Evolutionary conservation across 2,329 filamentous ascomycete genomes (phyloP).

Genomic region (Trichoderma simmonsii): DNA sequence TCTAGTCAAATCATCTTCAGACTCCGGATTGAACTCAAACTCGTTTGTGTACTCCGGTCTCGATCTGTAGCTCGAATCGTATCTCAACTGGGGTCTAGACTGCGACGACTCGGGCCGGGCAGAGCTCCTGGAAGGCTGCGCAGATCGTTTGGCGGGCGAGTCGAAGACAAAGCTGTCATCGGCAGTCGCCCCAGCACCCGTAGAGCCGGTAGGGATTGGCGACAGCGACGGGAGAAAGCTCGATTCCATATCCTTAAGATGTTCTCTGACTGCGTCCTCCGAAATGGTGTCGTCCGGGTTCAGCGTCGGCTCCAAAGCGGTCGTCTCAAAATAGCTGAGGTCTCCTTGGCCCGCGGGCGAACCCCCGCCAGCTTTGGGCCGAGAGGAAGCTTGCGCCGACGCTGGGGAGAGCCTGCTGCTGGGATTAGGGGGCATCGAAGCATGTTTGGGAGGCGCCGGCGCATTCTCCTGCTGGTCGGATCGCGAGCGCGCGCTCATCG

Average conservation of each 20-base stretch:
- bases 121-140: conserved; percentile 1
- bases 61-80: conserved; percentile 21
- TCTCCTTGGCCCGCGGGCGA: conserved; percentile 26
- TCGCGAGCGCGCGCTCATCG: conserved; percentile 1
- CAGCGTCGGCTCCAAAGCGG: conserved; percentile 35
- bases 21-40: conserved; percentile 15
- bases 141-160: conserved; percentile 34
- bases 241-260: conserved; percentile 62
- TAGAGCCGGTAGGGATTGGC: conserved; percentile 48
- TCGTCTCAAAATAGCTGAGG: conserved; percentile 43
- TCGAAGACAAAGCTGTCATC: conserved; percentile 63
- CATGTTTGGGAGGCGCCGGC: conserved; percentile 11
- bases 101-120: not conserved
- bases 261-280: conserved; percentile 52
- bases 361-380: not conserved
- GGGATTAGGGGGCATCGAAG: not conserved
- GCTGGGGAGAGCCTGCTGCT: conserved; percentile 2
- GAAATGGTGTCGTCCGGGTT: conserved; percentile 46
- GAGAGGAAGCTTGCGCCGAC: conserved; percentile 1
- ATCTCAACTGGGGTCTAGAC: not conserved
- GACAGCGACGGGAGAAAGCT: conserved; percentile 60
- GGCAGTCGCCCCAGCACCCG: conserved; percentile 38
- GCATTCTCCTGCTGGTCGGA: conserved; percentile 4
- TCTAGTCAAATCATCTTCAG: conserved; percentile 28
- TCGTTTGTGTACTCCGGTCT: conserved; percentile 21